Base-by-base conservation (phyloP, 1,139 yeast genomes). In the Lodderomyces margitis region DNA sequence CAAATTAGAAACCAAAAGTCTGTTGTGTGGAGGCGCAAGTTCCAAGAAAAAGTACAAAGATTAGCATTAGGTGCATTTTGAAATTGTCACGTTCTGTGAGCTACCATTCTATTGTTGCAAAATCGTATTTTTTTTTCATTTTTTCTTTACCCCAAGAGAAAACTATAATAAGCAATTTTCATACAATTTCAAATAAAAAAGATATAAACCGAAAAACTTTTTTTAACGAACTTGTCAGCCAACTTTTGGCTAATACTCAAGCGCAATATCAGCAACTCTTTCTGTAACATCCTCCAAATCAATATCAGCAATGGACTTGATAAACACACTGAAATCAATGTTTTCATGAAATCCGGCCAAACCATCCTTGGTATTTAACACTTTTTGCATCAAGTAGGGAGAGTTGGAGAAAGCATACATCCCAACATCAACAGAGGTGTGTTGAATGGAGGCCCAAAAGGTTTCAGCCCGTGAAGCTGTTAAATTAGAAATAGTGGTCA, bases 381-480 rank as follows among this genome's bases (percentile, higher is more conserved):
- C 54, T 37, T 49, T 49, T 33, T 57, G 45, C 53, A 64, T 62
- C 30, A 79, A 65, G 1, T 59, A 52, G 25, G 68, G 66, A 36
- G 74, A 74, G 53, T 83, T 83, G 28, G 88, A 74, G 56, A 81
- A 76, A 1, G 82, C 95, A 58, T 86, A 88, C 37, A 87, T 82
- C 54, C 87, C 86, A 28, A 88, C 95, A 59, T 88, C 96, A 11
- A 86, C 95, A 0, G 94, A 94, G 16, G 94, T 81, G 59, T 88
- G 96, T 19, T 96, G 96, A 54, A 86, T 92, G 0, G 96, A 85
- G 6, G 92, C 71, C 95, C 95, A 88, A 11, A 96, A 96, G 36
- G 87, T 78, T 57, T 83, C 84, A 0, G 96, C 86, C 46, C 94
- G 75, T 12, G 61, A 52, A 1, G 91, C 81, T 8, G 85, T 74